These are phyloP conservation scores for Pogostemon cablin DNA, from an alignment of 257 asterid genomes.

Conservation along the genomic window DNA sequence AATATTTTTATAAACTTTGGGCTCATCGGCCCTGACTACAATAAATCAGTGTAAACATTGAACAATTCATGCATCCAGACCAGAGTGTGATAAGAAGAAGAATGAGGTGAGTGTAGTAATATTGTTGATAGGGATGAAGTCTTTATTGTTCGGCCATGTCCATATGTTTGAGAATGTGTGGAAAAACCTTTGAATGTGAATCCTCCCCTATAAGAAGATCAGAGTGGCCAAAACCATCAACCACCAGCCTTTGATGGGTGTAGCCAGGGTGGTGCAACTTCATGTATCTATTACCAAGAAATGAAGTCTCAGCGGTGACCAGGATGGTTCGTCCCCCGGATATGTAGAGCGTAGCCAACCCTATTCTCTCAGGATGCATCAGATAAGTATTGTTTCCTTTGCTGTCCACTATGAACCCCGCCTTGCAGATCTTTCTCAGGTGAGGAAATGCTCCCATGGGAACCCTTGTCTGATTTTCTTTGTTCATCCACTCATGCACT, in stretches of 20 bases:
- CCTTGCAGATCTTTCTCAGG: slow-evolving; percentile 47
- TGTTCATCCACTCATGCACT: slow-evolving; percentile 52
- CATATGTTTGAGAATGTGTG: slow-evolving; percentile 46
- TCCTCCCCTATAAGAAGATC: slow-evolving; percentile 60
- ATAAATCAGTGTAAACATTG: no score
- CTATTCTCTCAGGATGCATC: slow-evolving; percentile 58
- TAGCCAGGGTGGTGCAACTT: slow-evolving; percentile 57
- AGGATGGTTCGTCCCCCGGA: slow-evolving; percentile 54
- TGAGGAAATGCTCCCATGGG: slow-evolving; percentile 65
- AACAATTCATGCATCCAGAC: no score
- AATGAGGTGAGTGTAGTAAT: no score
- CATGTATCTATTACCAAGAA: slow-evolving; percentile 60
- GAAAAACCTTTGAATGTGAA: slow-evolving; percentile 41
- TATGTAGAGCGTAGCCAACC: slow-evolving; percentile 47
- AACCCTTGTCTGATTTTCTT: slow-evolving; percentile 35
- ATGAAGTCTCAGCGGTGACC: slow-evolving; percentile 52
- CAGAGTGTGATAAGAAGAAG: no score
- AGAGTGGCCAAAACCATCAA: slow-evolving; percentile 62
- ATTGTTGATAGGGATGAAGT: no score
- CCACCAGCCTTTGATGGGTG: slow-evolving; percentile 53
- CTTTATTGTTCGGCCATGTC: slow-evolving; percentile 38
- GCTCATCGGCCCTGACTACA: no score
- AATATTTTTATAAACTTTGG: no score
- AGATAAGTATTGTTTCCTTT: slow-evolving; percentile 44
- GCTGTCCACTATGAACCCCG: slow-evolving; percentile 53